Percentiles rank a stretch among this genome's conserved stretches.
Conservation (phyloP, 2,329 filamentous ascomycete genomes). For the Raffaelea albimanens region DNA sequence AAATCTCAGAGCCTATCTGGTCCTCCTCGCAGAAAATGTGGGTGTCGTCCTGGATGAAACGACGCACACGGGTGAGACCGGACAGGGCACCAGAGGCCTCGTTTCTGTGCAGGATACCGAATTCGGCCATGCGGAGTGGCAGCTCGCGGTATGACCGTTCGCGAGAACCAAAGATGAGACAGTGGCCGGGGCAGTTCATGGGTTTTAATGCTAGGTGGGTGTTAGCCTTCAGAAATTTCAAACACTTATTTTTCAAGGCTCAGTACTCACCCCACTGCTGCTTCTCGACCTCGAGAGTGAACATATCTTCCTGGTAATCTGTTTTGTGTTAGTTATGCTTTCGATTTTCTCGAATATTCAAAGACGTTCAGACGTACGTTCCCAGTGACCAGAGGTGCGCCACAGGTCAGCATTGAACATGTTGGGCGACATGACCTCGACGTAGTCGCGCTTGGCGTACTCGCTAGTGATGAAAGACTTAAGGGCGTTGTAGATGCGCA, state of each 20-base stretch:
- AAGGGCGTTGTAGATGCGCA: slow-evolving; percentile 17
- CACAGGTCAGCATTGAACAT: slow-evolving; percentile 92
- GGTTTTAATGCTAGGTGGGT: slow-evolving; percentile 38
- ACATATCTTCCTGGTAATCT: slow-evolving; percentile 89
- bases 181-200: slow-evolving; percentile 90
- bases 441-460: slow-evolving; percentile 88
- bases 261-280: slow-evolving; percentile 30
- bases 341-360: background rate
- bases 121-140: slow-evolving; percentile 78
- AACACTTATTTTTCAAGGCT: too few relatives aligned
- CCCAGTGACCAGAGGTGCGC: slow-evolving; percentile 94
- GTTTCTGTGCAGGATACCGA: slow-evolving; percentile 78
- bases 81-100: slow-evolving; percentile 74
- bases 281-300: slow-evolving; percentile 68
- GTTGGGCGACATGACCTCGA: slow-evolving; percentile 91
- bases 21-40: slow-evolving; percentile 77
- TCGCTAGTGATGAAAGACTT: slow-evolving; percentile 73
- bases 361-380: slow-evolving; percentile 30
- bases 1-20: slow-evolving; percentile 66
- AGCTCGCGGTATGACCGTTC: slow-evolving; percentile 69
- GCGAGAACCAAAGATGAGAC: slow-evolving; percentile 68
- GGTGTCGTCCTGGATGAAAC: slow-evolving; percentile 85
- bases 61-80: slow-evolving; percentile 72
- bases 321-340: slow-evolving; percentile 4
- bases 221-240: too few relatives aligned